Conservation (phyloP, 805 yeast genomes). For the Candida maesae region DNA sequence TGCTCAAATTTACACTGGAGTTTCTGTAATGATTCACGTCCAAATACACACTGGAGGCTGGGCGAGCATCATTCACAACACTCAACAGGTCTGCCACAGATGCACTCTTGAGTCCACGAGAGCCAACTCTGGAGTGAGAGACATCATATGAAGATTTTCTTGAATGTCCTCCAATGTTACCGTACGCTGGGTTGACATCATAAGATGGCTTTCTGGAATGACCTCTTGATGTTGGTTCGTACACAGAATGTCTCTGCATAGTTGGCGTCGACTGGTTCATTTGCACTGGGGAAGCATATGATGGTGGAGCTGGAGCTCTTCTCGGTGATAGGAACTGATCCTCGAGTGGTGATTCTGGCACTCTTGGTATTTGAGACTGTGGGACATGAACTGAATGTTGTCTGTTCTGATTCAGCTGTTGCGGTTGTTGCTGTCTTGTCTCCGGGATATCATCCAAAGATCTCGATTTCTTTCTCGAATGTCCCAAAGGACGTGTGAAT, state of each 20-base stretch:
- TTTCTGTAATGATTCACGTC: slow-evolving; percentile 33
- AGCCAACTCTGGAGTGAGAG: slow-evolving; percentile 18
- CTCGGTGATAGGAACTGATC: slow-evolving; percentile 59
- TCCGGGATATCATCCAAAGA: slow-evolving; percentile 44
- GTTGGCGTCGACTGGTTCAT: slow-evolving; percentile 23
- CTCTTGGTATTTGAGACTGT: slow-evolving; percentile 16
- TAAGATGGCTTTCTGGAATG: slow-evolving; percentile 31
- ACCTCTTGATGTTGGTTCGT: slow-evolving; percentile 16
- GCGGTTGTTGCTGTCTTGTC: slow-evolving; percentile 7
- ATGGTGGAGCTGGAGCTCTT: slow-evolving; percentile 69
- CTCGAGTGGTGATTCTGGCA: slow-evolving; percentile 14
- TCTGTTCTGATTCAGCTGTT: no score
- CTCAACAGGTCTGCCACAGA: slow-evolving; percentile 32
- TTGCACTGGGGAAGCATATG: slow-evolving; percentile 40
- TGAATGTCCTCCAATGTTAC: slow-evolving; percentile 17
- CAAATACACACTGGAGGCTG: slow-evolving; percentile 50
- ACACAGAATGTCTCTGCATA: slow-evolving; percentile 25
- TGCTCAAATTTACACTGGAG: slow-evolving; percentile 29
- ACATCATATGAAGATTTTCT: slow-evolving; percentile 27
- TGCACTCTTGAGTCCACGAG: slow-evolving; percentile 19
- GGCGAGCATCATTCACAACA: slow-evolving; percentile 31
- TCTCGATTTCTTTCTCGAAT: slow-evolving; percentile 47
- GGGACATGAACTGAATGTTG: slow-evolving; percentile 17
- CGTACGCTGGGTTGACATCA: slow-evolving; percentile 20
- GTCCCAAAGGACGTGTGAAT: slow-evolving; percentile 30